These are phyloP conservation scores for Fomitopsis betulina DNA, from an alignment of 1,284 basidiomycete species.

Conservation along the genomic window DNA sequence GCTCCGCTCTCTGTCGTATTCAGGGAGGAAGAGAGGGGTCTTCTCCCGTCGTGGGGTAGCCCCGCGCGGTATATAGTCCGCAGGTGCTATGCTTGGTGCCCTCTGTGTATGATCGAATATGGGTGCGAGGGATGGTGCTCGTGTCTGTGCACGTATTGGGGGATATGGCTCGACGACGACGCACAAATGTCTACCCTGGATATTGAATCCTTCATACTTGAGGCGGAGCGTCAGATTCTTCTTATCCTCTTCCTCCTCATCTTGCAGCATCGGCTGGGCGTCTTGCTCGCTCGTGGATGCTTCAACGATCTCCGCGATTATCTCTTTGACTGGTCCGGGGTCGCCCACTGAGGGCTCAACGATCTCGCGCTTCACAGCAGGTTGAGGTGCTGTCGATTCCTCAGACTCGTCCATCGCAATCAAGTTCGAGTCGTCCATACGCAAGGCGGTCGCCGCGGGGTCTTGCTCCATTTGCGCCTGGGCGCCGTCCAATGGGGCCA, in stretches of 20 bases:
- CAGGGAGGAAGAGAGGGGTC: slow-evolving; percentile 69
- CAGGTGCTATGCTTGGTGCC: slow-evolving; percentile 31
- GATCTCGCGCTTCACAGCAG: slow-evolving; percentile 16
- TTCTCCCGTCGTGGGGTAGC: slow-evolving; percentile 27
- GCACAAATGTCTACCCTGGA: slow-evolving; percentile 67
- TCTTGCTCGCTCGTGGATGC: background rate
- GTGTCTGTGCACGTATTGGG: slow-evolving; percentile 38
- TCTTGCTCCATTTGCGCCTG: background rate
- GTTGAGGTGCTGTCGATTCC: background rate
- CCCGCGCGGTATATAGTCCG: slow-evolving; percentile 25
- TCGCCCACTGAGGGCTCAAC: slow-evolving; percentile 14
- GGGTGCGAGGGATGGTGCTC: slow-evolving; percentile 30
- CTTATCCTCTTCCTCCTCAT: slow-evolving; percentile 59
- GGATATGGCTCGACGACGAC: slow-evolving; percentile 78
- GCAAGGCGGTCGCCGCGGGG: background rate
- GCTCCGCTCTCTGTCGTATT: slow-evolving; percentile 38
- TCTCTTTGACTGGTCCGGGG: background rate
- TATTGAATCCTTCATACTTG: slow-evolving; percentile 60
- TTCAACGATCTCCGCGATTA: background rate
- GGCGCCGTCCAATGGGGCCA: background rate
- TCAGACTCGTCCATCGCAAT: slow-evolving; percentile 14
- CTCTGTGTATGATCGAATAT: slow-evolving; percentile 21
- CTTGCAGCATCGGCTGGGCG: background rate
- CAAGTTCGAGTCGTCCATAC: slow-evolving; percentile 8
- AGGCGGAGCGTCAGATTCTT: slow-evolving; percentile 66